Conservation (phyloP, 2,329 filamentous ascomycete genomes). For the Apiospora aurea region DNA sequence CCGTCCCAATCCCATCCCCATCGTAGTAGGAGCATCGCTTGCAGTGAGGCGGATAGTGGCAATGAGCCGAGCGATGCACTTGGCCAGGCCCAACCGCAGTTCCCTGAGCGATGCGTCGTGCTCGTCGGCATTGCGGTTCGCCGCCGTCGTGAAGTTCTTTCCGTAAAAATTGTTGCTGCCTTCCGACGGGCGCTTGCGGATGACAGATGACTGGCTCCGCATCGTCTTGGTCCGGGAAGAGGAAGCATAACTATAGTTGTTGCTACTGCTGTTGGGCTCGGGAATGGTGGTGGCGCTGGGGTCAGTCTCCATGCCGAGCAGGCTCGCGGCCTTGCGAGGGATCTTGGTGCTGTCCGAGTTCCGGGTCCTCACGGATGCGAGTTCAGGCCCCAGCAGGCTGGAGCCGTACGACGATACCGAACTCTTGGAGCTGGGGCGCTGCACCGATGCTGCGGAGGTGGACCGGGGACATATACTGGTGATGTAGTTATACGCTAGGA, state of each 20-base stretch:
- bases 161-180: conserved; percentile 17
- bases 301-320: conserved; percentile 54
- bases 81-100: conserved; percentile 57
- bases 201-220: conserved; percentile 32
- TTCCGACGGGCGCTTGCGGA: conserved; percentile 23
- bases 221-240: conserved; percentile 29
- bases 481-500: conserved; percentile 67
- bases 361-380: conserved; percentile 26
- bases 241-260: conserved; percentile 6
- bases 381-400: conserved; percentile 17
- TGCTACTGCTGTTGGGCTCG: conserved; percentile 26
- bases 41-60: conserved; percentile 50
- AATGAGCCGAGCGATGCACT: conserved; percentile 59
- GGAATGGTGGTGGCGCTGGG: conserved; percentile 29
- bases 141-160: conserved; percentile 27
- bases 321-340: conserved; percentile 54
- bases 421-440: conserved; percentile 28
- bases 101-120: conserved; percentile 49
- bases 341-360: conserved; percentile 35
- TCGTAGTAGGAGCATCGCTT: background rate
- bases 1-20: background rate
- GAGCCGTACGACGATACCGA: conserved; percentile 27
- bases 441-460: conserved; percentile 26
- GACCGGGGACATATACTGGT: conserved; percentile 44
- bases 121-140: conserved; percentile 26